A percentile compares a stretch with the other conserved stretches of the same genome.
Evolutionary conservation across 176 grass and related monocot species (phyloP).

Genomic region (Carex pumila): DNA sequence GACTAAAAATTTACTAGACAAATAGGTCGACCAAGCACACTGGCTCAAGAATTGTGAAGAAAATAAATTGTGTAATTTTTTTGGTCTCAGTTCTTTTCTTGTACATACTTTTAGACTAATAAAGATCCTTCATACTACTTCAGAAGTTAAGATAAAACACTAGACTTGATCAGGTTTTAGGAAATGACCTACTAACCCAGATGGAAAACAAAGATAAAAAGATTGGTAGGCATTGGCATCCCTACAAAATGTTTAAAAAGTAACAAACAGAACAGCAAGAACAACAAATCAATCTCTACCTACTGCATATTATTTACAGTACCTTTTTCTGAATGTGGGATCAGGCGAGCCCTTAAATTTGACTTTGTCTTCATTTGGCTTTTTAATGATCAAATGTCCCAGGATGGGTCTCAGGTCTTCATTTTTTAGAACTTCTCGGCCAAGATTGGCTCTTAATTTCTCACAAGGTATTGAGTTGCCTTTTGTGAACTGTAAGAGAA

Average conservation of each 20-base stretch:
- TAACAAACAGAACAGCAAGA: not conserved
- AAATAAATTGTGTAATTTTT: not conserved
- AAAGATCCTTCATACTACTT: not conserved
- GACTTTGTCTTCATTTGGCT: conserved; percentile 8
- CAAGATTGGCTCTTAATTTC: not conserved
- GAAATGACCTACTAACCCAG: not conserved
- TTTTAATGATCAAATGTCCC: not conserved
- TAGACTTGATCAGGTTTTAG: not conserved
- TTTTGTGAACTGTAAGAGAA: conserved; percentile 35
- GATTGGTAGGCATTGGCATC: not conserved
- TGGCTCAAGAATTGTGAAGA: not conserved
- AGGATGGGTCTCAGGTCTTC: not conserved
- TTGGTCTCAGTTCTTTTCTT: not conserved
- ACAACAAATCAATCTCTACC: not conserved
- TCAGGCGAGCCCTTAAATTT: conserved; percentile 31
- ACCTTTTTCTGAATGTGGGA: conserved; percentile 27
- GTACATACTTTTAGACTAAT: not conserved
- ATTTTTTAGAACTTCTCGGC: not conserved
- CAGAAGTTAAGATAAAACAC: not conserved
- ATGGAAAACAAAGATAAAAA: not conserved
- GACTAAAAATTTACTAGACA: not conserved
- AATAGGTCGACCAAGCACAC: not conserved
- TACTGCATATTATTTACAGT: not conserved
- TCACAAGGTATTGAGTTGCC: conserved; percentile 3
- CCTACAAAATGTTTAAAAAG: not conserved